Conservation (phyloP, 1,284 basidiomycete species). For the Marasmius sp. region DNA sequence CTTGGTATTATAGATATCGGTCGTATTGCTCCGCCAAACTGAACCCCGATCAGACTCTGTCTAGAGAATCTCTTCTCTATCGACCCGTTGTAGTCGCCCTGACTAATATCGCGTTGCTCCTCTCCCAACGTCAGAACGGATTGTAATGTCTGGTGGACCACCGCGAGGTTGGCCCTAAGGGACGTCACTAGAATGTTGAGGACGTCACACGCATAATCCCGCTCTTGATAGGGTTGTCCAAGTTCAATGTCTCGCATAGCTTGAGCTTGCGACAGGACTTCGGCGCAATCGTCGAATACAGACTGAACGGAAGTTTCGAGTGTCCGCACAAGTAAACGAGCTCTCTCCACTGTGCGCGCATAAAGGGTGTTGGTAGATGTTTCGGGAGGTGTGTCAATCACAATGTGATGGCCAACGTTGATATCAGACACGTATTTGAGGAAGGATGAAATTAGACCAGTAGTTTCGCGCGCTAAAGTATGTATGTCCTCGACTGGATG, state of each 20-base stretch:
- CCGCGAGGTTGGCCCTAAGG: slow-evolving; percentile 51
- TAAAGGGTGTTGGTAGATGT: slow-evolving; percentile 49
- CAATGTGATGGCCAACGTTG: slow-evolving; percentile 74
- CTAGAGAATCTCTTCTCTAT: slow-evolving; percentile 75
- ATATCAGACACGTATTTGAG: slow-evolving; percentile 63
- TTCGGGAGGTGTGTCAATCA: slow-evolving; percentile 64
- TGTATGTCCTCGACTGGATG: slow-evolving; percentile 38
- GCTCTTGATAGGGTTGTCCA: slow-evolving; percentile 32
- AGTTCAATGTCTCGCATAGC: slow-evolving; percentile 41
- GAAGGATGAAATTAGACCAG: slow-evolving; percentile 55
- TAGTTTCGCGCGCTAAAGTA: slow-evolving; percentile 43
- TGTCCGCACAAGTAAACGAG: slow-evolving; percentile 62
- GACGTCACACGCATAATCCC: slow-evolving; percentile 41
- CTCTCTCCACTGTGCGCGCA: slow-evolving; percentile 61
- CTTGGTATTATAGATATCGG: slow-evolving; percentile 30
- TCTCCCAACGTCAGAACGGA: slow-evolving; percentile 61
- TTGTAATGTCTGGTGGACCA: slow-evolving; percentile 61
- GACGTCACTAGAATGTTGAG: slow-evolving; percentile 49
- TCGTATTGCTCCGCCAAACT: slow-evolving; percentile 39
- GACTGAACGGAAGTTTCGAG: slow-evolving; percentile 69
- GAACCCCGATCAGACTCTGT: slow-evolving; percentile 55
- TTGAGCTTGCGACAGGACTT: slow-evolving; percentile 58
- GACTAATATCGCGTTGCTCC: slow-evolving; percentile 65
- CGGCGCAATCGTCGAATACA: slow-evolving; percentile 66
- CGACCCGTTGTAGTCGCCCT: slow-evolving; percentile 67